Evolutionary conservation across 257 asterid genomes (phyloP), one percentile per base, ranked within the genome.

Genomic region (Eucommia ulmoides): DNA sequence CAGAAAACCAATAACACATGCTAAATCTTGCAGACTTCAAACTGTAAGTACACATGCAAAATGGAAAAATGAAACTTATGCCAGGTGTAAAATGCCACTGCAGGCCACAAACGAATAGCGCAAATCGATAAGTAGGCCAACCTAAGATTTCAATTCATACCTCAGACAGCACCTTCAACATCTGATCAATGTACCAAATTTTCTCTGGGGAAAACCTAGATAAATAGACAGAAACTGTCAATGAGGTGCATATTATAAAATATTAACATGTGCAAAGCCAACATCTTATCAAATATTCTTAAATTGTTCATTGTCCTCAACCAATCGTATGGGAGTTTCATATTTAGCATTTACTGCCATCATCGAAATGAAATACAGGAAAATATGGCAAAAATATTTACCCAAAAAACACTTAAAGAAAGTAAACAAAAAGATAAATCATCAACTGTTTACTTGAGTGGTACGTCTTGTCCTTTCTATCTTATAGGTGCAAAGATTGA

Each of bases 81-180:
- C n/a, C n/a, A n/a, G 26, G 24, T 17, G 12, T 19, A 29, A 42
- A 33, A 20, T 53, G 24, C 33, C 23, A 23, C n/a, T 69, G 41
- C 50, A 66, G 53, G 42, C 45, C 41, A 20, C 7, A 63, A 53
- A 41, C 20, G 22, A n/a, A 41, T 20, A 25, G 35, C 53, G 44
- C 33, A 44, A 19, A 47, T 49, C 25, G 24, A 62, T 33, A 62
- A 3, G 52, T 18, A 33, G 33, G 26, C 29, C 49, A 47, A 20
- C 58, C 51, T 33, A 46, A 33, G 57, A 60, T 41, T 38, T 59
- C 41, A 23, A 53, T 21, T 23, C 64, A 26, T 79, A 91, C 99
- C 99, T 81, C 83, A 44, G 89, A 70, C 24, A 91, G 81, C 67
- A 86, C 95, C 81, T 83, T 86, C 61, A 91, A 83, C 94, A 91